Evolutionary conservation across 306 rosid species (phyloP).

Genomic region (Citrullus colocynthis): DNA sequence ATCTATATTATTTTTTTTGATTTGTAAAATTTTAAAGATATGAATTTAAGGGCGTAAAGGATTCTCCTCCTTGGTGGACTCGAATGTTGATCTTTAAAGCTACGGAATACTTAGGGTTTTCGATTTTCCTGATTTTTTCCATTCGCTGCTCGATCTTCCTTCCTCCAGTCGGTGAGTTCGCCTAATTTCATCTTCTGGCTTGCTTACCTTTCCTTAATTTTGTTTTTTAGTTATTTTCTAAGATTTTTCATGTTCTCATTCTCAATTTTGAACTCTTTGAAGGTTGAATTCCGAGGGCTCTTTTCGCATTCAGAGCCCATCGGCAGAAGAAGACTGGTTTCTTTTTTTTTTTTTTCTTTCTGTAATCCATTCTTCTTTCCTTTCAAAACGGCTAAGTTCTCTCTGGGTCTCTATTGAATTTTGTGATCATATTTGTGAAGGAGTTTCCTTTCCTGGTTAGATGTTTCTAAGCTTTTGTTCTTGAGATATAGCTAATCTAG

Average conservation of each 20-base stretch:
- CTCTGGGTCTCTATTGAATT: background rate
- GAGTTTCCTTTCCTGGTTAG: background rate
- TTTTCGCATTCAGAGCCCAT: slow-evolving; percentile 1
- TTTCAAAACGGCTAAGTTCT: background rate
- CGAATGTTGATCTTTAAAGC: slow-evolving; percentile 17
- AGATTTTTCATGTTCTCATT: slow-evolving; percentile 11
- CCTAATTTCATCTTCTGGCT: background rate
- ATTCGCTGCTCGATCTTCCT: slow-evolving; percentile 19
- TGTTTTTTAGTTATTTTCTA: slow-evolving; percentile 2
- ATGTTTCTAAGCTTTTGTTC: background rate
- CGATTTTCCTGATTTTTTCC: slow-evolving; percentile 17
- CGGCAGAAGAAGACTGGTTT: background rate
- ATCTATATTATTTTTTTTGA: background rate
- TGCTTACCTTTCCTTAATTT: background rate
- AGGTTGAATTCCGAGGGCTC: slow-evolving; percentile 1
- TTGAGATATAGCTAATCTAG: background rate
- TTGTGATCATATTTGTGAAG: background rate
- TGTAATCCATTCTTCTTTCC: background rate
- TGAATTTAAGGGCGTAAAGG: slow-evolving; percentile 35
- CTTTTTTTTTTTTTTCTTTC: background rate
- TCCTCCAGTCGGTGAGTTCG: slow-evolving; percentile 21
- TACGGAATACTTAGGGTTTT: slow-evolving; percentile 26
- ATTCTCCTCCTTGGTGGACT: slow-evolving; percentile 28
- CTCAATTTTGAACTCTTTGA: background rate
- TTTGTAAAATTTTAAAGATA: slow-evolving; percentile 11